Evolutionary conservation across 1,139 yeast genomes (phyloP), one percentile per base, ranked within the genome.

Genomic region (Geotrichum citri-aurantii): DNA sequence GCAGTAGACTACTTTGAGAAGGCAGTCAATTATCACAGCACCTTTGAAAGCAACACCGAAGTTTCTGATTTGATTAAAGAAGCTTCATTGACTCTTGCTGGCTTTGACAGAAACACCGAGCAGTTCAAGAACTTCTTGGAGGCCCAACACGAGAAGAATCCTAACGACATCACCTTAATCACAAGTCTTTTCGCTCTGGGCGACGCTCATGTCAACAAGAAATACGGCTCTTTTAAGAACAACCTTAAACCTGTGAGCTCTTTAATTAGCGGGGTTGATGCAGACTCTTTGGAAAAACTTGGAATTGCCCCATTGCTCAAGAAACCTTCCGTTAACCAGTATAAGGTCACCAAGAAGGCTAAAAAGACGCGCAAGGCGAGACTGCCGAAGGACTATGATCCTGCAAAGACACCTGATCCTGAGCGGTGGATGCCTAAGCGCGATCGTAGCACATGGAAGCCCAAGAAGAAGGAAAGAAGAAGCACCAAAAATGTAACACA

Each of bases 381-480:
- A 54, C 72, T 77, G 48, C 79, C 84, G 44, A 75, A 76, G 60
- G 68, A 68, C 52, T 77, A 69, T 55, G 83, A 80, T 59, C 67
- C 74, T 2, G 63, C 68, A 6, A 73, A 70, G 57, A 65, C 68
- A 21, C 76, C 81, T 1, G 86, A 85, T 65, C 80, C 81, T 10
- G 97, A 92, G 71, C 84, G 97, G 75, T 92, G 98, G 98, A 74
- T 91, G 57, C 96, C 97, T 33, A 69, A 88, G 79, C 86, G 84
- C 68, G 93, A 91, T 70, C 82, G 98, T 72, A 82, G 91, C 6
- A 84, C 85, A 65, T 91, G 88, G 75, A 88, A 83, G 71, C 90
- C 95, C 21, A 85, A 87, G 67, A 77, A 77, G 69, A 72, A 73
- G 63, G 75, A 72, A 50, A 72, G 73, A 64, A 75, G 71, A 49